These are phyloP conservation scores for Penicillium italicum DNA, from an alignment of 2,329 filamentous ascomycete genomes.

Conservation along the genomic window DNA sequence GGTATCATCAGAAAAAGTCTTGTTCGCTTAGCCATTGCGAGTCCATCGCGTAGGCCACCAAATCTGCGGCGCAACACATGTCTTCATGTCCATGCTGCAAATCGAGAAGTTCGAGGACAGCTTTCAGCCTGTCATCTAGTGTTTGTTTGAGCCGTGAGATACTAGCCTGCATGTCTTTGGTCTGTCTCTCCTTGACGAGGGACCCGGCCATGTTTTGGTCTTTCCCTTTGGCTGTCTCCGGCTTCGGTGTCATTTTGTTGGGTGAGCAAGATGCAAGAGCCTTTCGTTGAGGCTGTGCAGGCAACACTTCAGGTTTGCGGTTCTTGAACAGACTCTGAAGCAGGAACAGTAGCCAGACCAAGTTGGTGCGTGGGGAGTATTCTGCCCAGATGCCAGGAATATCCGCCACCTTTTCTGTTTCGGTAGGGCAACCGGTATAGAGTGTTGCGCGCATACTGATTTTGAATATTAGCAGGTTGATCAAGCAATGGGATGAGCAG, in stretches of 20 bases:
- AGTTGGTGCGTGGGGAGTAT: slow-evolving; percentile 59
- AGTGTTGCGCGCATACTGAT: slow-evolving; percentile 41
- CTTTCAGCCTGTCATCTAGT: slow-evolving; percentile 32
- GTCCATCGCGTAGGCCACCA: slow-evolving; percentile 45
- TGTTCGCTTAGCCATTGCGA: slow-evolving; percentile 39
- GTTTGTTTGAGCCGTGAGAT: slow-evolving; percentile 28
- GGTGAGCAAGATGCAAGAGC: slow-evolving; percentile 35
- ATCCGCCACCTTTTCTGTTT: slow-evolving; percentile 33
- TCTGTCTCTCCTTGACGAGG: slow-evolving; percentile 8
- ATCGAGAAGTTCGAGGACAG: slow-evolving; percentile 37
- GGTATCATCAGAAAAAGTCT: slow-evolving; percentile 36
- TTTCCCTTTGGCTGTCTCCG: slow-evolving; percentile 6
- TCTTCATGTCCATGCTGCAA: slow-evolving; percentile 39
- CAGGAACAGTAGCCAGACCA: slow-evolving; percentile 62
- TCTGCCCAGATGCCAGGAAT: slow-evolving; percentile 49
- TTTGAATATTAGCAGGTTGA: background rate
- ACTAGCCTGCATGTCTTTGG: slow-evolving; percentile 13
- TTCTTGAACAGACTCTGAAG: slow-evolving; percentile 53
- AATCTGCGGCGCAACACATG: slow-evolving; percentile 43
- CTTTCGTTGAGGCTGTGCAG: slow-evolving; percentile 18
- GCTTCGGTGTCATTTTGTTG: slow-evolving; percentile 23
- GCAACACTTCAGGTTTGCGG: slow-evolving; percentile 21
- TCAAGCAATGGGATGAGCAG: background rate
- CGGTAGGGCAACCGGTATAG: slow-evolving; percentile 44
- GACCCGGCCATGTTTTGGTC: background rate